Evolutionary conservation across 176 grass and related monocot species (phyloP), one percentile per base, ranked within the genome.

Genomic region (Phoenix roebelenii): DNA sequence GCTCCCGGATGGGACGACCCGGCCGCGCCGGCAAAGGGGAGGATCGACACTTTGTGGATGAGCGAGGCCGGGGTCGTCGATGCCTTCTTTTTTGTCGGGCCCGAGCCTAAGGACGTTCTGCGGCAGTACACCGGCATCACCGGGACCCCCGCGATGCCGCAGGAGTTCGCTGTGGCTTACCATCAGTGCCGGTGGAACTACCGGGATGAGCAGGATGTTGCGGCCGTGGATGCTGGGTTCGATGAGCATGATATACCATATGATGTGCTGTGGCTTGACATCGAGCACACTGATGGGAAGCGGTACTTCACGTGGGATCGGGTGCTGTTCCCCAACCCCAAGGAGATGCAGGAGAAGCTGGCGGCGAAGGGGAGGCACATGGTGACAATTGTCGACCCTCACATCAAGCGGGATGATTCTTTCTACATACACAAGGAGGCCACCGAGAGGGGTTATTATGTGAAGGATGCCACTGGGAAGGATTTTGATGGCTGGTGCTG

Each of bases 111-210:
- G 70, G 83, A 96, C 69, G 86, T 96, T 56, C 58, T 96, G 22
- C 70, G 79, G 58, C 91, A 96, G 64, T 96, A 96, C 19, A 65
- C 79, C 3, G 84, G 83, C 53, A 62, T 96, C 65, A 96, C 91
- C 16, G 91, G 91, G 28, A 72, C 83, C 16, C 86, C 80, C 4
- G 54, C 68, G 12, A 87, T 96, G 86, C 91, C 91, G 0, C 91
- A 90, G 64, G 56, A 87, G 52, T 96, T 96, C 69, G 71, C 86
- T 3, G 66, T 90, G 59, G 91, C 72, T 0, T 90, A 96, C 80
- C 91, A 96, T 55, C 91, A 96, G 58, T 96, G 91, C 64, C 77
- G 91, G 35, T 96, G 91, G 91, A 96, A 96, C 71, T 96, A 96
- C 74, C 64, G 91, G 12, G 91, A 96, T 15, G 91, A 96, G 71